Conservation (phyloP, 2,329 filamentous ascomycete genomes). For the Amauroascus niger region DNA sequence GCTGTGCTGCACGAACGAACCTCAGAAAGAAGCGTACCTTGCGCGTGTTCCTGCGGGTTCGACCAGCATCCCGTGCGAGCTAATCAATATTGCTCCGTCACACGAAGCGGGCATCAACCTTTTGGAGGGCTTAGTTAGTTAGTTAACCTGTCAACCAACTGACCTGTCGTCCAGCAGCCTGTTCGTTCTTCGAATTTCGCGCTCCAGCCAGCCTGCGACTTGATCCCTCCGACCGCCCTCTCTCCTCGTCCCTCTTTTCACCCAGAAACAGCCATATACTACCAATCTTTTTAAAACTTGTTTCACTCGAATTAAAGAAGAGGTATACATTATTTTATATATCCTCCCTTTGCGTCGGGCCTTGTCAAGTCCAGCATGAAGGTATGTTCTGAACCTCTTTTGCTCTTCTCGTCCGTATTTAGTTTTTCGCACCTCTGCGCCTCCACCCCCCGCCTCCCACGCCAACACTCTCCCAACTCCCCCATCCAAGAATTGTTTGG, state of each 20-base stretch:
- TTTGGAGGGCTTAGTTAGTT: not conserved
- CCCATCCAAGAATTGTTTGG: constrained; percentile 4
- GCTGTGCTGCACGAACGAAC: no score
- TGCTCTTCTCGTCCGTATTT: not conserved
- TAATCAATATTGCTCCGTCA: not conserved
- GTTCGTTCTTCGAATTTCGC: not conserved
- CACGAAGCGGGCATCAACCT: not conserved
- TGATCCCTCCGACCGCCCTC: not conserved
- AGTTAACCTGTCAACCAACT: not conserved
- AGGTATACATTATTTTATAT: not conserved
- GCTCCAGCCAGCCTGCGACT: not conserved
- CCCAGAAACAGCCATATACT: no score
- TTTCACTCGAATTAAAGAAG: not conserved
- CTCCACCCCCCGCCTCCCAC: not conserved
- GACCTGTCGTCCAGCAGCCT: not conserved
- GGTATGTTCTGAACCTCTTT: not conserved
- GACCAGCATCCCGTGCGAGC: not conserved
- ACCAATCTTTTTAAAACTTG: not conserved
- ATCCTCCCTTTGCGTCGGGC: not conserved
- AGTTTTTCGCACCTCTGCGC: not conserved
- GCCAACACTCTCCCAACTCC: not conserved
- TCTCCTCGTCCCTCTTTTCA: no score
- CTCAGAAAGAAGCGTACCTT: not conserved
- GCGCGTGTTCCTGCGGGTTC: constrained; percentile 1
- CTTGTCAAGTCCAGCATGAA: constrained; percentile 1